Conservation (phyloP, 2,329 filamentous ascomycete species). For the Beauveria sp. region DNA sequence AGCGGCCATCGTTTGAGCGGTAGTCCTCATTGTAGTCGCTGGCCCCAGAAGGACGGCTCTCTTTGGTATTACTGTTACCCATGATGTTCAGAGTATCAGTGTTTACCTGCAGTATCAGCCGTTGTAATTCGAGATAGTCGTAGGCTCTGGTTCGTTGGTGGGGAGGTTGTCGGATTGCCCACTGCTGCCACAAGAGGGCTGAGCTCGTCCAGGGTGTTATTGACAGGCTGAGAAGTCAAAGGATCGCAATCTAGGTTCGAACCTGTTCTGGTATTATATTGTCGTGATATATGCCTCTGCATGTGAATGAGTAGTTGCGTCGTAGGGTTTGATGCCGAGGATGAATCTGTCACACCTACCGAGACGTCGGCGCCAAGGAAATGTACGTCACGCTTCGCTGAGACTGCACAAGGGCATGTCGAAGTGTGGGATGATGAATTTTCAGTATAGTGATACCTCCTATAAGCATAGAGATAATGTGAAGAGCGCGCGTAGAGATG, state of each 20-base stretch:
- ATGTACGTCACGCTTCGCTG: neutral
- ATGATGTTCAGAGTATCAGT: conserved; percentile 16
- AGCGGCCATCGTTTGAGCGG: conserved; percentile 1
- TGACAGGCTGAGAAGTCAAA: neutral
- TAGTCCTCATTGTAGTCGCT: conserved; percentile 12
- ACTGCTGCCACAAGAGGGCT: neutral
- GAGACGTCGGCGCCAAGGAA: neutral
- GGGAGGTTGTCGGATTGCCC: neutral
- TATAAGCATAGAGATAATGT: neutral
- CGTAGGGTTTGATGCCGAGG: neutral
- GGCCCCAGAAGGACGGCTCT: conserved; percentile 25
- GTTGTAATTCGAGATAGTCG: neutral
- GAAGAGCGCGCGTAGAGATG: neutral
- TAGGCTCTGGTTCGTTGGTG: neutral
- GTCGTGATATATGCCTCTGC: neutral
- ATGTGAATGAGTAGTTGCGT: neutral
- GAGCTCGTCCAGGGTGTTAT: neutral
- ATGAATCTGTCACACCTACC: neutral
- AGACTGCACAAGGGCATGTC: neutral
- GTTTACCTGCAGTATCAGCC: neutral
- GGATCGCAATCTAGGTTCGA: neutral
- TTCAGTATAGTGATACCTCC: neutral
- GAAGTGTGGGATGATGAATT: neutral
- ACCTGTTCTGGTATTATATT: too few relatives aligned
- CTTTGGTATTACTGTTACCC: conserved; percentile 34